These are phyloP conservation scores for Moniliophthora roreri DNA, from an alignment of 1,284 basidiomycete genomes.

Conservation along the genomic window DNA sequence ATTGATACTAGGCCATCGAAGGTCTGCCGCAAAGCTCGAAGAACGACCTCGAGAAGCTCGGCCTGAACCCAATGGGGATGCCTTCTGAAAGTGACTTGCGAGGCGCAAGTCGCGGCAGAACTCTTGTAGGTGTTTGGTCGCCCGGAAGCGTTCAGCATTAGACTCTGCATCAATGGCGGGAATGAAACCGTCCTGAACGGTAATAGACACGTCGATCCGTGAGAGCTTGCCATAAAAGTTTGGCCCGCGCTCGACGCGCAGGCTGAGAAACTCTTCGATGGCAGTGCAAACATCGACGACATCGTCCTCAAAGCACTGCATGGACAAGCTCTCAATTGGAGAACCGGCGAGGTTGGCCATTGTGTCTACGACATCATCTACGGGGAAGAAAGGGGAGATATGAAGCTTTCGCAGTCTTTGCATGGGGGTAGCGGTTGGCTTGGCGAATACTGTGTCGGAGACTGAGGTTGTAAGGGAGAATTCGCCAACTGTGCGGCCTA, in stretches of 20 bases:
- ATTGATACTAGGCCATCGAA: constrained; percentile 3
- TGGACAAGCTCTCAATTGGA: constrained; percentile 55
- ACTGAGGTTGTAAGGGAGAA: constrained; percentile 55
- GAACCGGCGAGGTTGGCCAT: constrained; percentile 59
- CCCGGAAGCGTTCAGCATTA: constrained; percentile 31
- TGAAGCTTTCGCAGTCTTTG: constrained; percentile 53
- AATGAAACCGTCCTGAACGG: constrained; percentile 26
- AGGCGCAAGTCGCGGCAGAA: constrained; percentile 41
- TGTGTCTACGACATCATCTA: constrained; percentile 58
- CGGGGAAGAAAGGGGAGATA: constrained; percentile 61
- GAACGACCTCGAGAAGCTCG: constrained; percentile 9
- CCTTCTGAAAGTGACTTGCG: constrained; percentile 22
- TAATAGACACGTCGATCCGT: constrained; percentile 40
- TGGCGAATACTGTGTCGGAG: constrained; percentile 43
- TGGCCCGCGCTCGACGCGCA: constrained; percentile 47
- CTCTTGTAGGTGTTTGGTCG: constrained; percentile 39
- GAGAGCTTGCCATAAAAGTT: constrained; percentile 41
- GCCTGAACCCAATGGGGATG: constrained; percentile 5
- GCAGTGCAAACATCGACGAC: constrained; percentile 55
- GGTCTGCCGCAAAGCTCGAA: constrained; percentile 1
- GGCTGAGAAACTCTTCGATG: constrained; percentile 53
- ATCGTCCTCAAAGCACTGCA: constrained; percentile 62
- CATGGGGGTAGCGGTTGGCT: constrained; percentile 47
- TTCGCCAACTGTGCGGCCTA: constrained; percentile 52
- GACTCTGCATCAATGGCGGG: constrained; percentile 25